A percentile compares a stretch with the other conserved stretches of the same genome.
Conservation (phyloP, 805 yeast species). For the Groenewaldozyma tartarivorans region DNA sequence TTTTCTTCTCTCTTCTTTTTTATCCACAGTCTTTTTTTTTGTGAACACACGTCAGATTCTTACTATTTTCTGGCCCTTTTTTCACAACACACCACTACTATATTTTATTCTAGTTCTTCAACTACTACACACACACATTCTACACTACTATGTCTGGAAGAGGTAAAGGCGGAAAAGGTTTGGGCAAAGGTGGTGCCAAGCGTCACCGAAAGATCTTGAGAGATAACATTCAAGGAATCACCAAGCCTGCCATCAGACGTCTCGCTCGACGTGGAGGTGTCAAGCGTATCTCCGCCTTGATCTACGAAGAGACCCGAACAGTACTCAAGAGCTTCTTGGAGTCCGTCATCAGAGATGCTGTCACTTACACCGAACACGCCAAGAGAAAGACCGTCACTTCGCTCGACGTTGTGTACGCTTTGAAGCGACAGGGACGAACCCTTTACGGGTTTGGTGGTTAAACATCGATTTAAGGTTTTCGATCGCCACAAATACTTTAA, state of each 20-base stretch:
- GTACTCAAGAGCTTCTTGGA: conserved; percentile 93
- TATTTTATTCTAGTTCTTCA: neutral
- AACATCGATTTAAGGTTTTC: conserved; percentile 21
- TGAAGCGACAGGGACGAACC: conserved; percentile 99
- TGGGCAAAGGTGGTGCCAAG: conserved; percentile 99
- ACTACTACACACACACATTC: neutral
- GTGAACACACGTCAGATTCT: neutral
- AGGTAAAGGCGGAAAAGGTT: conserved; percentile 99
- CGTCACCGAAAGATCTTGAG: conserved; percentile 99
- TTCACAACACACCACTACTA: neutral
- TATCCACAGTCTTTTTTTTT: neutral
- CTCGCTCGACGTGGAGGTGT: conserved; percentile 99
- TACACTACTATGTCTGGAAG: conserved; percentile 36
- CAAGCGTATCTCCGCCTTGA: conserved; percentile 97
- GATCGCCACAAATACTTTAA: no score
- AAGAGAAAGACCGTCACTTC: conserved; percentile 99
- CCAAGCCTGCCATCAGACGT: conserved; percentile 99
- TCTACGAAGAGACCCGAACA: conserved; percentile 97
- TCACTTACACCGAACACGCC: conserved; percentile 99
- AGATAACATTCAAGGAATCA: conserved; percentile 99
- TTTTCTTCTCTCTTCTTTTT: neutral
- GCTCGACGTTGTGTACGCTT: conserved; percentile 96
- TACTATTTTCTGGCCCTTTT: neutral
- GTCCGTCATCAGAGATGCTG: conserved; percentile 97
- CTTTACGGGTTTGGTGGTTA: conserved; percentile 99